phyloP scores from a whole-genome alignment of 495 filamentous ascomycete species.

The Trichodelitschia bisporula region DNA sequence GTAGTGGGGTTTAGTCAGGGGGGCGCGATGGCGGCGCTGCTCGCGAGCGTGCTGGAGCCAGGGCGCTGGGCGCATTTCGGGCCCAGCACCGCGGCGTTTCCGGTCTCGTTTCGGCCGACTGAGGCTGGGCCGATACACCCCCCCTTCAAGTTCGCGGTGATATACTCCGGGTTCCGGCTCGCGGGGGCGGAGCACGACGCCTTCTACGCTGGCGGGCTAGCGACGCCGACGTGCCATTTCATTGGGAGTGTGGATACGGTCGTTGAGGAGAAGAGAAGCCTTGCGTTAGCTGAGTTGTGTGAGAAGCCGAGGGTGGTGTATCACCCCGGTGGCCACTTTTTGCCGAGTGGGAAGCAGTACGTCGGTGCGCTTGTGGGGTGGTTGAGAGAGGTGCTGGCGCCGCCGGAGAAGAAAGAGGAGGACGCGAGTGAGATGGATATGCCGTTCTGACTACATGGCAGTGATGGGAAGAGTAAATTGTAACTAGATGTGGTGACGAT shows the following conservation, averaged over 20 bases:
- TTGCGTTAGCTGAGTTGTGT: conserved; percentile 42
- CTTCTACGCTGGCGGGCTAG: conserved; percentile 54
- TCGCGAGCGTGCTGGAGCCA: conserved; percentile 43
- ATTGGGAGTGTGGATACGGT: conserved; percentile 72
- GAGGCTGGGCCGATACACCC: conserved; percentile 27
- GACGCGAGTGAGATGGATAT: no score
- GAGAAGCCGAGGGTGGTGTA: conserved; percentile 34
- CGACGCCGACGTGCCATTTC: conserved; percentile 60
- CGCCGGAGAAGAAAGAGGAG: no score
- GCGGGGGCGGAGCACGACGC: conserved; percentile 29
- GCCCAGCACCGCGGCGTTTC: conserved; percentile 20
- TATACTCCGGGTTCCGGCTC: conserved; percentile 70
- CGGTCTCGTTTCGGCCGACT: conserved; percentile 24
- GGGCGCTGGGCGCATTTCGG: conserved; percentile 24
- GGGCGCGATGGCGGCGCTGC: conserved; percentile 21
- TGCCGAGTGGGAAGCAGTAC: conserved; percentile 59
- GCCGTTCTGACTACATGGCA: no score
- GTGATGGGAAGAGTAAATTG: no score
- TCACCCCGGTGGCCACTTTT: conserved; percentile 85
- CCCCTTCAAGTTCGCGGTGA: conserved; percentile 51
- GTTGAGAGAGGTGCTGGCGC: no score
- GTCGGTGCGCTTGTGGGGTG: conserved; percentile 46
- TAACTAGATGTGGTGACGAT: no score
- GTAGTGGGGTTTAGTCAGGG: conserved; percentile 22
- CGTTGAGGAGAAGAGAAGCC: conserved; percentile 50